These are phyloP conservation scores for Craspedostauros australis DNA, from an alignment of 108 stramenopile species.

Conservation along the genomic window DNA sequence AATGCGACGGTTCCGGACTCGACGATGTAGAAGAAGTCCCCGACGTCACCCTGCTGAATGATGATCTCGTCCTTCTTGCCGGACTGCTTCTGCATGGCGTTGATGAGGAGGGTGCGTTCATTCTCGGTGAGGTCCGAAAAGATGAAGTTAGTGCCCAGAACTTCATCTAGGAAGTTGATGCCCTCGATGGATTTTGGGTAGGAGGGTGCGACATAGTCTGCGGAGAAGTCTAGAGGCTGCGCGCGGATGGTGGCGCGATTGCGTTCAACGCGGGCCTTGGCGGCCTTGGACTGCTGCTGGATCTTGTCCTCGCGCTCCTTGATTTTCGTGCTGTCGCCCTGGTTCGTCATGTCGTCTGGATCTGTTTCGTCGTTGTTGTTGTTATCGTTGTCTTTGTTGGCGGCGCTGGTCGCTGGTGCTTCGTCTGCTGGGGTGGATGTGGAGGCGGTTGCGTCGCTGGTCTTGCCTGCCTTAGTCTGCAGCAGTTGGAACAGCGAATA, in stretches of 20 bases:
- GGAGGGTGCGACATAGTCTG: conserved; percentile 18
- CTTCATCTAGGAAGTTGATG: conserved; percentile 35
- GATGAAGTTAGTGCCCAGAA: conserved; percentile 67
- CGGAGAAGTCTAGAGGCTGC: conserved; percentile 25
- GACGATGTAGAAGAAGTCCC: conserved; percentile 87
- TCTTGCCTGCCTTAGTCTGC: too few relatives aligned
- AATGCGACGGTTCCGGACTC: conserved; percentile 57
- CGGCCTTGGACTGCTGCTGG: conserved; percentile 14
- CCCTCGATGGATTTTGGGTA: conserved; percentile 50
- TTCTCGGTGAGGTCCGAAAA: conserved; percentile 48
- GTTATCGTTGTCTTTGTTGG: too few relatives aligned
- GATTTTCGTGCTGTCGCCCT: too few relatives aligned
- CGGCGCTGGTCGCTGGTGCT: too few relatives aligned
- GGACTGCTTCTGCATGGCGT: conserved; percentile 54
- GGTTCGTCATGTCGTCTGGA: too few relatives aligned
- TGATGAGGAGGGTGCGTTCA: conserved; percentile 48
- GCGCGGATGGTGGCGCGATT: conserved; percentile 23
- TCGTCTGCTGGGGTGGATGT: too few relatives aligned
- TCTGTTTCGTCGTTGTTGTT: too few relatives aligned
- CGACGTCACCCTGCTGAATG: conserved; percentile 78
- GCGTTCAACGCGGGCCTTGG: conserved; percentile 8
- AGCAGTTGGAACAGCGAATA: too few relatives aligned
- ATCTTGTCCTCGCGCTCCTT: conserved; percentile 15
- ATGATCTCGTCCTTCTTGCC: conserved; percentile 53
- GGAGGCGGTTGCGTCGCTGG: too few relatives aligned